Evolutionary conservation across 352 stramenopile species (phyloP).

Genomic region (Globisporangium acanthophoron): DNA sequence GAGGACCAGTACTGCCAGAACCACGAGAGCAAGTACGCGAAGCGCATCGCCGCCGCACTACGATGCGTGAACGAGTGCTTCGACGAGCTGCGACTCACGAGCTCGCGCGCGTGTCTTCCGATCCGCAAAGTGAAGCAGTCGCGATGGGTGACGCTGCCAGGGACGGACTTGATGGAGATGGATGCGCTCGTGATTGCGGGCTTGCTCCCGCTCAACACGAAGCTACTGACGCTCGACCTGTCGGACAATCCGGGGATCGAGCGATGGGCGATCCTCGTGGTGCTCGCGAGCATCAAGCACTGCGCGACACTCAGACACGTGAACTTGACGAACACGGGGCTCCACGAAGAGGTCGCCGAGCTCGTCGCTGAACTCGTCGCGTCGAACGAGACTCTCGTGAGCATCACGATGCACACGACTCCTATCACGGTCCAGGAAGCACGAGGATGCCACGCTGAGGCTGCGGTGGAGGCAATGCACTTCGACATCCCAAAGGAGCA

Average conservation of each 20-base stretch:
- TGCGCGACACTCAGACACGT: constrained; percentile 50
- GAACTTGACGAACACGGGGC: constrained; percentile 46
- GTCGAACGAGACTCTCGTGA: constrained; percentile 52
- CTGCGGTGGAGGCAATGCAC: constrained; percentile 20
- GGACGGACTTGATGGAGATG: constrained; percentile 37
- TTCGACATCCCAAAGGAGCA: constrained; percentile 27
- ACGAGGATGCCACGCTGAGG: constrained; percentile 28
- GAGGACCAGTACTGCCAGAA: constrained; percentile 47
- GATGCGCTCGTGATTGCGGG: constrained; percentile 60
- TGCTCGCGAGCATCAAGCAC: constrained; percentile 46
- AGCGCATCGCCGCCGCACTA: constrained; percentile 36
- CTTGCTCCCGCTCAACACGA: constrained; percentile 44
- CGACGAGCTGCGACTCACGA: constrained; percentile 33
- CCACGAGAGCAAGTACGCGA: constrained; percentile 47
- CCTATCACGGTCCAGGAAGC: constrained; percentile 42
- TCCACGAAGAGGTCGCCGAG: constrained; percentile 57
- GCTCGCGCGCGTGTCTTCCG: constrained; percentile 31
- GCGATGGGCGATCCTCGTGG: constrained; percentile 39
- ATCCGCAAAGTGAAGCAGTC: constrained; percentile 63
- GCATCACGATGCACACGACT: constrained; percentile 49
- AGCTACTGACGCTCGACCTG: constrained; percentile 60
- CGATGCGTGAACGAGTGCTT: constrained; percentile 51
- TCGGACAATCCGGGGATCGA: constrained; percentile 50
- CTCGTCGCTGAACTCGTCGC: constrained; percentile 47
- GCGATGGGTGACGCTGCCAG: constrained; percentile 43